A percentile compares a stretch with the other conserved stretches of the same genome.
These are phyloP conservation scores for Pythium dissotocum DNA, from an alignment of 352 stramenopile genomes.

Conservation along the genomic window DNA sequence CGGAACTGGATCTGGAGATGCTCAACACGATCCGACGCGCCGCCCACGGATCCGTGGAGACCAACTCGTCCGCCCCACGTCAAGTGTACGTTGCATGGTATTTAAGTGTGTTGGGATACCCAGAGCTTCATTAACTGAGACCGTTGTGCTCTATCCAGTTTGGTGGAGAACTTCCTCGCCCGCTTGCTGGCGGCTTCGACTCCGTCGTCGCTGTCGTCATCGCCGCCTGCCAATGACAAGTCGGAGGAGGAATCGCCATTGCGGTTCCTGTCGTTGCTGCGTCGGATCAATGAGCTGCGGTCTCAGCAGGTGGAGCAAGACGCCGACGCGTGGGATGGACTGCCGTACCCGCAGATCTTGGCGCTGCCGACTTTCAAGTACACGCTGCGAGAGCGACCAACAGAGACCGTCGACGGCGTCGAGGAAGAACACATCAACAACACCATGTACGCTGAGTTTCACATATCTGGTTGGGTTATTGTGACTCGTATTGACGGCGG, in stretches of 20 bases:
- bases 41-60: not conserved
- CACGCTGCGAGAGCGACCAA: conserved; percentile 38
- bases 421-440: conserved; percentile 60
- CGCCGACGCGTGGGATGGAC: conserved; percentile 64
- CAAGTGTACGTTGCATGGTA: conserved; percentile 17
- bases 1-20: conserved; percentile 65
- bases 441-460: conserved; percentile 35
- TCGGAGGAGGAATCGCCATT: conserved; percentile 38
- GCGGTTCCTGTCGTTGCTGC: conserved; percentile 73
- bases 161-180: conserved; percentile 33
- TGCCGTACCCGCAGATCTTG: conserved; percentile 84
- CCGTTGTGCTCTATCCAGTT: not conserved
- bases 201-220: conserved; percentile 29
- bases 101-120: too few relatives aligned
- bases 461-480: not conserved
- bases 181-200: conserved; percentile 19
- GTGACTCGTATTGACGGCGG: not conserved
- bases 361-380: conserved; percentile 81
- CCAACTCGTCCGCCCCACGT: conserved; percentile 3
- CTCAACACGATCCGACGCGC: conserved; percentile 53
- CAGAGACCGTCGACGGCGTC: conserved; percentile 19
- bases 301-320: conserved; percentile 67
- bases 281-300: conserved; percentile 82
- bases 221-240: conserved; percentile 24
- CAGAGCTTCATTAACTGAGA: not conserved